A percentile compares a stretch with the other conserved stretches of the same genome.
Conservation (phyloP, 305 asterid species). For the Nicotiana rustica region DNA sequence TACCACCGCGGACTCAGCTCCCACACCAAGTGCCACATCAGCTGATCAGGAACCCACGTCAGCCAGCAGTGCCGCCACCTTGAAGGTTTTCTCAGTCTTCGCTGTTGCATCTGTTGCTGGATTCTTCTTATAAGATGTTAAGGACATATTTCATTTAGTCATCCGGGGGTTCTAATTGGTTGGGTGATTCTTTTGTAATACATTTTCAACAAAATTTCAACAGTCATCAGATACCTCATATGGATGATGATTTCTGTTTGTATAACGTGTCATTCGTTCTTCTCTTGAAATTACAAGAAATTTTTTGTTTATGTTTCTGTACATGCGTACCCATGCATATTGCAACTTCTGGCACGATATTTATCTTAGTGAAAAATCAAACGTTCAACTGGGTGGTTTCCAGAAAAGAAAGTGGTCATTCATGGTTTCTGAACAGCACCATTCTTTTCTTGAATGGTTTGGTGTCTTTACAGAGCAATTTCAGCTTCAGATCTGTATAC, state of each 20-base stretch:
- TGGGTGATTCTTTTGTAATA: conserved; percentile 16
- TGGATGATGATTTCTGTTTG: not conserved
- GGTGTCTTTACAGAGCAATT: no score
- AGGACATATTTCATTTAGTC: not conserved
- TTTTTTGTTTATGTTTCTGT: no score
- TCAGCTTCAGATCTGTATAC: no score
- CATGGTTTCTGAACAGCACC: no score
- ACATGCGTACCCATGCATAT: no score
- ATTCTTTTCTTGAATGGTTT: no score
- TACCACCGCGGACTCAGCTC: not conserved
- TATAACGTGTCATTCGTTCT: not conserved
- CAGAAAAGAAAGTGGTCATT: no score
- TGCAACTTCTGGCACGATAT: no score
- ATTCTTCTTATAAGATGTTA: conserved; percentile 3
- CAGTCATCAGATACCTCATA: not conserved
- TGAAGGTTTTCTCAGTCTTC: conserved; percentile 2
- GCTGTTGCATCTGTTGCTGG: not conserved
- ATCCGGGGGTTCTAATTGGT: not conserved
- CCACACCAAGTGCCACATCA: not conserved
- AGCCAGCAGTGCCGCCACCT: not conserved
- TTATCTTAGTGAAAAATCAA: no score
- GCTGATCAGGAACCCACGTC: not conserved
- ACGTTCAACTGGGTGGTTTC: no score
- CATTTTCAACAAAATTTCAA: not conserved
- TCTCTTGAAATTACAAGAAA: not conserved